phyloP scores from a whole-genome alignment of 106 monocot genomes.

The Iris macrosiphon region DNA sequence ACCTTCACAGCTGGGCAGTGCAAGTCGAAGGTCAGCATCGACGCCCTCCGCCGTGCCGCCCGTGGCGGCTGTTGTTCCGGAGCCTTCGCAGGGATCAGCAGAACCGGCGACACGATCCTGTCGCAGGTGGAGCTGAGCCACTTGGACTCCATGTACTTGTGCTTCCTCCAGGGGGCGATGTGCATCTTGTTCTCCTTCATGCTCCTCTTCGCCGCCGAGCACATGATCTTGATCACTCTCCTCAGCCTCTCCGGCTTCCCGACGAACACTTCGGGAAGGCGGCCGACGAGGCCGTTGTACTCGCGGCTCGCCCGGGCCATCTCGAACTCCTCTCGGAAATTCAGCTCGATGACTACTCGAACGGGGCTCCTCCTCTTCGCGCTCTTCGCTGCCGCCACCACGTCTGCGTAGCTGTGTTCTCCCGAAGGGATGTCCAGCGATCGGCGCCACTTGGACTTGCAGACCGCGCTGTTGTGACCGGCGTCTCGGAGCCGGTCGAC shows the following conservation, averaged over 20 bases:
- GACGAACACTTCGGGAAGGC: conserved; percentile 77
- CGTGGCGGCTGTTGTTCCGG: neutral
- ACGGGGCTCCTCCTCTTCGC: conserved; percentile 27
- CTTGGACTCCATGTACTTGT: conserved; percentile 87
- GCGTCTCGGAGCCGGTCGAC: conserved; percentile 23
- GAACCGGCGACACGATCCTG: conserved; percentile 15
- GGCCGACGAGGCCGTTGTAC: conserved; percentile 47
- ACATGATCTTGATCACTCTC: conserved; percentile 59
- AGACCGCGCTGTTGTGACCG: conserved; percentile 69
- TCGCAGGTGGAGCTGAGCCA: conserved; percentile 52
- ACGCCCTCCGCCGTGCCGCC: conserved; percentile 35
- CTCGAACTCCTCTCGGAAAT: conserved; percentile 75
- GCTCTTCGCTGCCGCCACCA: conserved; percentile 32
- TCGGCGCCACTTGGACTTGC: conserved; percentile 67
- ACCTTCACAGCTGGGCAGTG: conserved; percentile 49
- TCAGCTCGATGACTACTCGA: conserved; percentile 62
- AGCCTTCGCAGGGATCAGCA: neutral
- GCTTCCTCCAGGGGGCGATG: conserved; percentile 88
- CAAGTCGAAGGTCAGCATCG: conserved; percentile 73
- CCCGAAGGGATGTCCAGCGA: conserved; percentile 69
- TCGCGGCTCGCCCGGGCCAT: conserved; percentile 57
- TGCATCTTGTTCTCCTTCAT: conserved; percentile 94
- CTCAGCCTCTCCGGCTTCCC: conserved; percentile 61
- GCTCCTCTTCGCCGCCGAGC: conserved; percentile 73
- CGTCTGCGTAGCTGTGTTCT: conserved; percentile 78